phyloP scores from a whole-genome alignment of 192 early-diverging fungal species.

The Phycomyces blakesleeanus region DNA sequence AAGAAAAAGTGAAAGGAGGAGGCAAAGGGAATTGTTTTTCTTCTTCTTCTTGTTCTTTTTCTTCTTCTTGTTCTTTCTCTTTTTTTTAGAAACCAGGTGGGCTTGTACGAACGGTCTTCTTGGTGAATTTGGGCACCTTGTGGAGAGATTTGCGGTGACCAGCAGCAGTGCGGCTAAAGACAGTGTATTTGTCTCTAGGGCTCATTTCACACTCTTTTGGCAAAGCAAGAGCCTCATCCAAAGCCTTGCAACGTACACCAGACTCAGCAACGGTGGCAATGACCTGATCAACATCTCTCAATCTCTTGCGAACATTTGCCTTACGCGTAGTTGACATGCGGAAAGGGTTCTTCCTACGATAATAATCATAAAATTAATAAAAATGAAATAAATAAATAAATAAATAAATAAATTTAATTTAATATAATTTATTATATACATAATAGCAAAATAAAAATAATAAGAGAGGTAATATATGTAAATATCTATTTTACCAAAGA shows the following conservation, averaged over 20 bases:
- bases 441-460: neutral
- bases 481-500: slow-evolving; percentile 41
- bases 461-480: neutral
- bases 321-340: slow-evolving; percentile 77
- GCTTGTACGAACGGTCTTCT: slow-evolving; percentile 68
- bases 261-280: slow-evolving; percentile 64
- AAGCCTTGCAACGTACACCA: slow-evolving; percentile 71
- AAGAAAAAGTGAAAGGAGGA: neutral
- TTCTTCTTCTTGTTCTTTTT: no score
- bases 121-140: slow-evolving; percentile 85
- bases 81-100: slow-evolving; percentile 61
- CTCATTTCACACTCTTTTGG: slow-evolving; percentile 72
- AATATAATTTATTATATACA: no score
- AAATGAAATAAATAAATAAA: no score
- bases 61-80: neutral
- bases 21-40: no score
- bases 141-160: slow-evolving; percentile 78
- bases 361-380: neutral
- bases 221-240: slow-evolving; percentile 56
- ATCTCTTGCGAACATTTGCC: slow-evolving; percentile 82
- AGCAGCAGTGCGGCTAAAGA: slow-evolving; percentile 67
- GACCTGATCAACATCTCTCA: slow-evolving; percentile 76
- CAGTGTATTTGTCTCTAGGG: slow-evolving; percentile 79
- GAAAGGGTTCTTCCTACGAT: slow-evolving; percentile 43
- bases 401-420: no score